These are phyloP conservation scores for Mangifera indica DNA, from an alignment of 345 rosid genomes.

Conservation along the genomic window DNA sequence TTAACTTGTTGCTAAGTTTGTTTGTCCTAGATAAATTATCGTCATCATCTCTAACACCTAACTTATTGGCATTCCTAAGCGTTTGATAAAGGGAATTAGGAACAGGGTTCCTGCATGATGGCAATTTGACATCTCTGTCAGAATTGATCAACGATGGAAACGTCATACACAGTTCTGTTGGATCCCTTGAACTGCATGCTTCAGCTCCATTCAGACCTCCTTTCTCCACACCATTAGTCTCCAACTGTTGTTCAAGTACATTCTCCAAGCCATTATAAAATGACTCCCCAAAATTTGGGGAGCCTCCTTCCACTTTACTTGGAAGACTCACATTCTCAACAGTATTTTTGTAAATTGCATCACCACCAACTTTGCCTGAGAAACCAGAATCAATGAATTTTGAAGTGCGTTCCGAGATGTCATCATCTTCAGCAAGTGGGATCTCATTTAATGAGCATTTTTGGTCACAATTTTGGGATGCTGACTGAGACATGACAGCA, in stretches of 20 bases:
- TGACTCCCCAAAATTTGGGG: slow-evolving; percentile 33
- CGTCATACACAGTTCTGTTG: slow-evolving; percentile 29
- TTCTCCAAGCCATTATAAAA: slow-evolving; percentile 30
- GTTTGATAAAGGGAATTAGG: slow-evolving; percentile 42
- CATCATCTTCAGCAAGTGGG: slow-evolving; percentile 34
- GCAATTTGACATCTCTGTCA: slow-evolving; percentile 38
- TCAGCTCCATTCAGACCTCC: slow-evolving; percentile 33
- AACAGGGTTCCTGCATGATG: slow-evolving; percentile 28
- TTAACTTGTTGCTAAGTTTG: slow-evolving; percentile 47
- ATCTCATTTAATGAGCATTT: slow-evolving; percentile 32
- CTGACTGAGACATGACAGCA: slow-evolving; percentile 26
- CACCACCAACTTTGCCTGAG: slow-evolving; percentile 24
- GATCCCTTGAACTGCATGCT: slow-evolving; percentile 35
- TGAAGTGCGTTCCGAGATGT: slow-evolving; percentile 31
- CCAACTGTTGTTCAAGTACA: slow-evolving; percentile 29
- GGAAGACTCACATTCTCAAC: slow-evolving; percentile 18
- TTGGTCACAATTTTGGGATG: slow-evolving; percentile 26
- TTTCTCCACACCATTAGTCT: slow-evolving; percentile 27
- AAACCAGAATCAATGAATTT: slow-evolving; percentile 25
- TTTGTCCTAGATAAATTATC: slow-evolving; percentile 62
- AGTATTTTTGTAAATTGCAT: slow-evolving; percentile 29
- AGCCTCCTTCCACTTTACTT: slow-evolving; percentile 28
- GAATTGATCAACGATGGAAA: slow-evolving; percentile 35
- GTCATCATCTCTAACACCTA: slow-evolving; percentile 75
- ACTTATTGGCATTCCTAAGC: slow-evolving; percentile 47